These are phyloP conservation scores for Backusella psychrophila DNA, from an alignment of 192 early-diverging fungal species.

Conservation along the genomic window DNA sequence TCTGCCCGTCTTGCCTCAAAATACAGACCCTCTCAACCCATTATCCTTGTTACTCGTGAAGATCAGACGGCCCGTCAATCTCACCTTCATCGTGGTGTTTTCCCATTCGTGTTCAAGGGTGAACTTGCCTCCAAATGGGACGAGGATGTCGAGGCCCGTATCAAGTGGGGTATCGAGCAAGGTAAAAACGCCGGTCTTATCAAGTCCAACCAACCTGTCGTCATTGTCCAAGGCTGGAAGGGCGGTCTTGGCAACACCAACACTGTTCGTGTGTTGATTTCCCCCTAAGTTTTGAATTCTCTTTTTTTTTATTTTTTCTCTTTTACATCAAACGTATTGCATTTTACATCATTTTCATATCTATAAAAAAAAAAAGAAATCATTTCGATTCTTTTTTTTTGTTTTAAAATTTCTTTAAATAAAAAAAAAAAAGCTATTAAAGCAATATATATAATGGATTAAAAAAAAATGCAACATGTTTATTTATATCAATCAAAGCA, in stretches of 20 bases:
- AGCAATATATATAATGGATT: neutral
- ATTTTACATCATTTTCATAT: neutral
- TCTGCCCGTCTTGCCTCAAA: constrained; percentile 84
- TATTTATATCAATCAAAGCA: neutral
- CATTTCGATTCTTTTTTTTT: neutral
- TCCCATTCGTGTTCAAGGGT: constrained; percentile 58
- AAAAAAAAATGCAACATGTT: too few species aligned
- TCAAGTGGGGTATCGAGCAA: constrained; percentile 65
- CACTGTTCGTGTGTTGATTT: constrained; percentile 70
- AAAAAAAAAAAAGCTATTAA: neutral
- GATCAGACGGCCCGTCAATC: constrained; percentile 64
- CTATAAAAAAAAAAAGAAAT: neutral
- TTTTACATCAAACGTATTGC: neutral
- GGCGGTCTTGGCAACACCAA: constrained; percentile 83
- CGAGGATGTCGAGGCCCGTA: constrained; percentile 67
- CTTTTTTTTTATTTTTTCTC: neutral
- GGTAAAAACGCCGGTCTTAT: constrained; percentile 64
- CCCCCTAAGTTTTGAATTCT: constrained; percentile 15
- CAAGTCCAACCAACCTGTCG: constrained; percentile 66
- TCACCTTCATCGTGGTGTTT: constrained; percentile 72
- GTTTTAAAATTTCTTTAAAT: neutral
- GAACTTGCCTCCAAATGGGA: constrained; percentile 49
- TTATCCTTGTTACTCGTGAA: constrained; percentile 79
- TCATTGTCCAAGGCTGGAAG: constrained; percentile 83
- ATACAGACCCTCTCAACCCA: constrained; percentile 88